Evolutionary conservation across 225 moss, liverwort and hornwort genomes (phyloP).

Genomic region (Anthoceros angustus): DNA sequence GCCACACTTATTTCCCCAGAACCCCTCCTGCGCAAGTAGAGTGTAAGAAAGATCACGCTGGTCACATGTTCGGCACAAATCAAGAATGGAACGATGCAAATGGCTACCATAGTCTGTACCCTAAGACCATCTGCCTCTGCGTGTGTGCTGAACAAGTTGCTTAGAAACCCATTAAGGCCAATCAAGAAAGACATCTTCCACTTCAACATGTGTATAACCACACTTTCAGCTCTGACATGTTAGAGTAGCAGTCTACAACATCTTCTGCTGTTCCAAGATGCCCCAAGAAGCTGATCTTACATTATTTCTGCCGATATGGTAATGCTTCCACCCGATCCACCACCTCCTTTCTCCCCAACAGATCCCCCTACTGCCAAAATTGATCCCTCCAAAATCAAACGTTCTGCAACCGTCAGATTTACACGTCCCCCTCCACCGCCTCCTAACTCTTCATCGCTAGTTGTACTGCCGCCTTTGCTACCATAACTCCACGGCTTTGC

Average conservation of each 20-base stretch:
- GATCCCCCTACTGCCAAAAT: conserved; percentile 73
- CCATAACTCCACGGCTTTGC: conserved; percentile 65
- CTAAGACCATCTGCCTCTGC: too few species aligned
- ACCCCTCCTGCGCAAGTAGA: conserved; percentile 40
- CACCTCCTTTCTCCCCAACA: conserved; percentile 62
- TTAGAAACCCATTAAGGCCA: too few species aligned
- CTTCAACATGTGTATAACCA: too few species aligned
- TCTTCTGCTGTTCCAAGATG: not conserved
- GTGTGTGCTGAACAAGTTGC: too few species aligned
- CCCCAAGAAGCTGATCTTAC: conserved; percentile 23
- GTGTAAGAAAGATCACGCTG: conserved; percentile 2
- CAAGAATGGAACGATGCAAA: not conserved
- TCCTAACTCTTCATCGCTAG: conserved; percentile 28
- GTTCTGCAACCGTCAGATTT: conserved; percentile 40
- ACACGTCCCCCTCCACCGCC: conserved; percentile 73
- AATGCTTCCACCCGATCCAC: conserved; percentile 84
- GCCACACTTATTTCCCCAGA: conserved; percentile 71
- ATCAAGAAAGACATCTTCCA: too few species aligned
- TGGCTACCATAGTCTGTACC: not conserved
- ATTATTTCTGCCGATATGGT: conserved; percentile 42
- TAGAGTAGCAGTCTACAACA: not conserved
- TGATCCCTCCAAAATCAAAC: conserved; percentile 47
- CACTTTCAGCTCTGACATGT: too few species aligned
- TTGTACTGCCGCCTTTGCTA: conserved; percentile 63
- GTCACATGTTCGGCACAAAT: conserved; percentile 8